phyloP scores from a whole-genome alignment of 2,329 filamentous ascomycete genomes.

The Epichloe scottii region DNA sequence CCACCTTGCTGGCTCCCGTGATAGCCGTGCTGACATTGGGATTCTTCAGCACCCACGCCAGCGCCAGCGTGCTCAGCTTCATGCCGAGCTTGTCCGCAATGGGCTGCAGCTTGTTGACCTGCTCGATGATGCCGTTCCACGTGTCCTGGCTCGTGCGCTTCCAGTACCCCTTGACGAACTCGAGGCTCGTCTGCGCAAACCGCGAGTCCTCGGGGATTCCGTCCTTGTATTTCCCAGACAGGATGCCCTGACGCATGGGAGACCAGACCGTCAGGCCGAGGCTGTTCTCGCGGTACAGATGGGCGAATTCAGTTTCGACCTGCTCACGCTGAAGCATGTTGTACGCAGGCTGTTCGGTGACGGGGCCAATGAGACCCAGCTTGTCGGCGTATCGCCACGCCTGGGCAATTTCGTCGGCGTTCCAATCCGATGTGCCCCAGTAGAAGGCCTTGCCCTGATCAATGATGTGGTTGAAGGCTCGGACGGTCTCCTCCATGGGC shows the following conservation, averaged over 20 bases:
- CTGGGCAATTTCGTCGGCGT: slow-evolving; percentile 50
- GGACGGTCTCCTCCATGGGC: slow-evolving; percentile 58
- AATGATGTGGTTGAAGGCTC: slow-evolving; percentile 60
- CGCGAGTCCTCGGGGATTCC: slow-evolving; percentile 48
- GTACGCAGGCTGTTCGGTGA: slow-evolving; percentile 57
- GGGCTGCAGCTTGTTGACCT: slow-evolving; percentile 45
- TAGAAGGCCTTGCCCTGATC: slow-evolving; percentile 55
- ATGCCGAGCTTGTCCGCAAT: slow-evolving; percentile 54
- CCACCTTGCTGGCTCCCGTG: slow-evolving; percentile 43
- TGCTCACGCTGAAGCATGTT: slow-evolving; percentile 49
- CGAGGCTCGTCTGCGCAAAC: slow-evolving; percentile 40
- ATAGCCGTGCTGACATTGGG: slow-evolving; percentile 49
- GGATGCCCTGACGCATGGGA: slow-evolving; percentile 43
- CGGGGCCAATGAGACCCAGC: slow-evolving; percentile 47
- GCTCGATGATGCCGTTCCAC: slow-evolving; percentile 44
- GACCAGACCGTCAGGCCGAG: slow-evolving; percentile 52
- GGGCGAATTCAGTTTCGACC: slow-evolving; percentile 50
- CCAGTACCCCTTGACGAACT: slow-evolving; percentile 42
- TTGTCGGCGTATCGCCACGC: slow-evolving; percentile 49
- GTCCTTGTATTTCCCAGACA: slow-evolving; percentile 57
- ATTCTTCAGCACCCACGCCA: slow-evolving; percentile 52
- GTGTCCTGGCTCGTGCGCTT: slow-evolving; percentile 36
- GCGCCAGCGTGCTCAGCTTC: slow-evolving; percentile 41
- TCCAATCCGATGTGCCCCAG: slow-evolving; percentile 60
- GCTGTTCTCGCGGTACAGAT: slow-evolving; percentile 46